Evolutionary conservation across 2,329 filamentous ascomycete species (phyloP), one percentile per base, ranked within the genome.

Genomic region (Paecilomyces formosus): DNA sequence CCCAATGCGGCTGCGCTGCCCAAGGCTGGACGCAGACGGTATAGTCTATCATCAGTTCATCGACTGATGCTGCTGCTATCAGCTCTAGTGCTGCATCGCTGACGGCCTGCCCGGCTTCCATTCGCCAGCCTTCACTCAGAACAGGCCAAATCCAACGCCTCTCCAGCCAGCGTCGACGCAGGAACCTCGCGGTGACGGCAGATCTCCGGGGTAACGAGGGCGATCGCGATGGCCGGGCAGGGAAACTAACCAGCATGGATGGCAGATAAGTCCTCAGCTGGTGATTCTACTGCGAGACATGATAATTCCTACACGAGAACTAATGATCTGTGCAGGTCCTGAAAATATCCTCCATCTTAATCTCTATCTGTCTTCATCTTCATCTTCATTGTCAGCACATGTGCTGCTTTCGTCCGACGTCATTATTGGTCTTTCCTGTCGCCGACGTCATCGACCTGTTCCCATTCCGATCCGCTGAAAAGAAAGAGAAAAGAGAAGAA

Each of bases 1-100:
- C 64, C 65, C 54, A 35, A 64, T 63, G 57, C 39, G 61, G 64
- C 53, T 13, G 50, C 45, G 45, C 30, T 31, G 45, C n/a, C 45
- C 45, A 50, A 22, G 24, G 15, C 45, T 50, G 45, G 45, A 21
- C 39, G 39, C 6, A 49, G 39, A 49, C 39, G 39, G 39, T 8
- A 30, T 4, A 30, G n/a, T n/a, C n/a, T n/a, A n/a, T 30, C 28
- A 30, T 30, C 28, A 30, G 8, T 30, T n/a, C n/a, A n/a, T n/a
- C n/a, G n/a, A n/a, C n/a, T n/a, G n/a, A n/a, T n/a, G n/a, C n/a
- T n/a, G n/a, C n/a, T n/a, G n/a, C n/a, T n/a, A n/a, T n/a, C n/a
- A n/a, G n/a, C n/a, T n/a, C n/a, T 26, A 26, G 24, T 6, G 24
- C 24, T 26, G 24, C 24, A 26, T 26, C 24, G 24, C 24, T 26